Percentiles rank a stretch among this genome's conserved stretches.
phyloP scores from a whole-genome alignment of 2,329 filamentous ascomycete species.

The Colletotrichum sojae region DNA sequence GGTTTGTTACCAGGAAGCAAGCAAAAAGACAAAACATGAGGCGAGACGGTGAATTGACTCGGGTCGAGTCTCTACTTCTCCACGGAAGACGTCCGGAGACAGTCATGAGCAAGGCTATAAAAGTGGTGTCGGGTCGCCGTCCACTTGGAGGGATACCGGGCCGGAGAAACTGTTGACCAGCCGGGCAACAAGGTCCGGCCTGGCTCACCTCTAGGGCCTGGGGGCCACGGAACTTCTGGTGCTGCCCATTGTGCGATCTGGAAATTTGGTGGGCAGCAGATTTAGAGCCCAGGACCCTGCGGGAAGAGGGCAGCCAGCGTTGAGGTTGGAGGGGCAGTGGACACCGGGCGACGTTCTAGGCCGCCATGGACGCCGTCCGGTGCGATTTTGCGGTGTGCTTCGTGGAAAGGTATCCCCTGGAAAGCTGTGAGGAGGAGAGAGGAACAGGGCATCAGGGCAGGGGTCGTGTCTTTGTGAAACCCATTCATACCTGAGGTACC shows the following conservation, averaged over 20 bases:
- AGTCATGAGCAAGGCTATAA: not conserved
- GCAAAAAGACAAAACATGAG: conserved; percentile 19
- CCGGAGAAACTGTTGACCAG: conserved; percentile 21
- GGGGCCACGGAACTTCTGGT: not conserved
- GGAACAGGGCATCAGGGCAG: too few species aligned
- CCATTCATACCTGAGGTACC: too few species aligned
- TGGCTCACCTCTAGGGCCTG: not conserved
- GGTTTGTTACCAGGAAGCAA: conserved; percentile 5
- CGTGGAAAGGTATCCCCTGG: conserved; percentile 32
- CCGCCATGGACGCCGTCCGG: conserved; percentile 27
- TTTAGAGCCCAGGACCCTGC: conserved; percentile 17
- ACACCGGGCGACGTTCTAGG: conserved; percentile 34
- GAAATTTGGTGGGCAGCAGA: conserved; percentile 10
- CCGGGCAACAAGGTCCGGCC: conserved; percentile 10
- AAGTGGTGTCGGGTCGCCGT: not conserved
- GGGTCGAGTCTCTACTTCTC: conserved; percentile 1
- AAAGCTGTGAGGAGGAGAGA: not conserved
- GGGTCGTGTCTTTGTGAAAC: too few species aligned
- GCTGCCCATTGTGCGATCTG: conserved; percentile 19
- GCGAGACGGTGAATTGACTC: conserved; percentile 32
- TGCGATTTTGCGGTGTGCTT: conserved; percentile 38
- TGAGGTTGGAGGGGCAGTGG: conserved; percentile 10
- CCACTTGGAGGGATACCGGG: not conserved
- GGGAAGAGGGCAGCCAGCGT: not conserved
- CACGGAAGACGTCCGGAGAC: conserved; percentile 3